Evolutionary conservation across 75 land plant genomes (phyloP).

Genomic region (Cupressus sempervirens): DNA sequence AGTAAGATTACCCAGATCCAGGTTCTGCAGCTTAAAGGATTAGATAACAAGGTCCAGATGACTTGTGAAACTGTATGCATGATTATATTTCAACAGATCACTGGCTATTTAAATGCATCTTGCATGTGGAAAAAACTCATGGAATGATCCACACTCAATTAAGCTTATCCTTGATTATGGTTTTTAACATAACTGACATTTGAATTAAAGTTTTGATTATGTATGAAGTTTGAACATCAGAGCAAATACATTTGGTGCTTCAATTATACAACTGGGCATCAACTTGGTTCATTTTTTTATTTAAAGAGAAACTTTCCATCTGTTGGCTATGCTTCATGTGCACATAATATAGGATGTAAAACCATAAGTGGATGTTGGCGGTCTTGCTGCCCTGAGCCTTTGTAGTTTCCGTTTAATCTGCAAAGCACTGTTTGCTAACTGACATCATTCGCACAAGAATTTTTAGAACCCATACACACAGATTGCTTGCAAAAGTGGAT

Average conservation of each 20-base stretch:
- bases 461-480: background rate
- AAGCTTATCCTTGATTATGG: background rate
- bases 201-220: background rate
- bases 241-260: background rate
- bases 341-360: background rate
- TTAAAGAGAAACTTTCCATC: background rate
- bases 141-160: background rate
- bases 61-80: background rate
- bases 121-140: background rate
- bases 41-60: background rate
- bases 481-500: background rate
- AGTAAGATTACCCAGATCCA: background rate
- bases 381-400: slow-evolving; percentile 3
- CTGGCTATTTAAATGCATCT: background rate
- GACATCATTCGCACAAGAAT: background rate
- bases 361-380: slow-evolving; percentile 8
- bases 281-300: background rate
- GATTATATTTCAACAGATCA: background rate
- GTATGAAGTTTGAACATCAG: background rate
- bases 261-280: background rate
- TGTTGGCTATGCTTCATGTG: background rate
- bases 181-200: background rate
- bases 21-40: background rate
- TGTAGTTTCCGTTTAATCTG: slow-evolving; percentile 3
- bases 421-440: background rate